Percentiles rank a stretch among this genome's conserved stretches.
Evolutionary conservation across 2,329 filamentous ascomycete species (phyloP).

Genomic region (Penicillium sp.): DNA sequence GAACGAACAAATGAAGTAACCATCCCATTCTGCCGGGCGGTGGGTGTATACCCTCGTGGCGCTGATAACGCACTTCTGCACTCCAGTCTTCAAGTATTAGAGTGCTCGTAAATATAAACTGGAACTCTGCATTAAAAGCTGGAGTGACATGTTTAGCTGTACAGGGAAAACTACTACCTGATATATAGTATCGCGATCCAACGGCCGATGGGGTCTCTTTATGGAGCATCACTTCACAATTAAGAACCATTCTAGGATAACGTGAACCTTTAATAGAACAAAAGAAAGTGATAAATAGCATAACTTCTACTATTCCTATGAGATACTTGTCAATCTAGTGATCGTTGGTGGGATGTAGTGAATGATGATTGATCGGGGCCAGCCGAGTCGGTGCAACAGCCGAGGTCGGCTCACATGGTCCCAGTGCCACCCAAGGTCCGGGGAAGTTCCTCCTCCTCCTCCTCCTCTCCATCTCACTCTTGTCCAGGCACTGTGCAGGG

Average conservation of each 20-base stretch:
- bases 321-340: neutral
- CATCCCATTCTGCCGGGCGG: conserved; percentile 26
- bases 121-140: neutral
- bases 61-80: neutral
- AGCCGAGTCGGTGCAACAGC: conserved; percentile 20
- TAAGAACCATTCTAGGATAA: neutral
- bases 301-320: neutral
- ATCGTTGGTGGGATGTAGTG: neutral
- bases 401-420: conserved; percentile 29
- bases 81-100: too few species aligned
- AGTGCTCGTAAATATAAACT: neutral
- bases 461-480: conserved; percentile 3
- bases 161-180: neutral
- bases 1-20: conserved; percentile 25
- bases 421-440: conserved; percentile 16
- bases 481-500: neutral
- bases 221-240: neutral
- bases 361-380: neutral
- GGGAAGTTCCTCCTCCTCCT: conserved; percentile 18
- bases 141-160: neutral
- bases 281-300: neutral
- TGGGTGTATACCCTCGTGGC: neutral
- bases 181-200: neutral
- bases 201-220: neutral
- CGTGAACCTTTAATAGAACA: neutral